Percentiles rank a stretch among this genome's conserved stretches.
These are phyloP conservation scores for Fonsecaea nubica DNA, from an alignment of 2,329 filamentous ascomycete species.

Conservation along the genomic window DNA sequence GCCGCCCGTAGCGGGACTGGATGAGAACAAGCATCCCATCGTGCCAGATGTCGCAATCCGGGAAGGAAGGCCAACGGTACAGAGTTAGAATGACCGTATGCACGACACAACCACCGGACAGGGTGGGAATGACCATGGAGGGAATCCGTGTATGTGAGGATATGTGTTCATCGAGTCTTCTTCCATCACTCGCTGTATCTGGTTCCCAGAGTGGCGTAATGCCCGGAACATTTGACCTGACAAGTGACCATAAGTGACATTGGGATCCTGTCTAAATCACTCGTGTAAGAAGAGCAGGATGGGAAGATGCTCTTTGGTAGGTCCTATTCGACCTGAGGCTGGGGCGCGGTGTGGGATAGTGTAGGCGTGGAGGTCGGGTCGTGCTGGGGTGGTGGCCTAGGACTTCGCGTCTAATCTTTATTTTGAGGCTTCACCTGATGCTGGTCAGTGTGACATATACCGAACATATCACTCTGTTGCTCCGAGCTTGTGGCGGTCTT, in stretches of 20 bases:
- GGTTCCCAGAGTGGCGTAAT: background rate
- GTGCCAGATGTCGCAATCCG: slow-evolving; percentile 26
- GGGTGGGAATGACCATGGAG: background rate
- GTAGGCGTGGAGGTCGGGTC: background rate
- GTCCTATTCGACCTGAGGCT: background rate
- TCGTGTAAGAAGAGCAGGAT: background rate
- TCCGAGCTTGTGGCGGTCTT: background rate
- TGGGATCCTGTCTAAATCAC: background rate
- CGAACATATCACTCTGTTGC: background rate
- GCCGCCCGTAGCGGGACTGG: slow-evolving; percentile 21
- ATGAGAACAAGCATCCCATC: slow-evolving; percentile 24
- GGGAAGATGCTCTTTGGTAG: too few species aligned
- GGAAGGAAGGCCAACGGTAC: slow-evolving; percentile 12
- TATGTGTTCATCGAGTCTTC: background rate
- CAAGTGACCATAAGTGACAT: background rate
- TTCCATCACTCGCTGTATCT: background rate
- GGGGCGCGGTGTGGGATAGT: background rate
- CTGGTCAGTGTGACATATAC: background rate
- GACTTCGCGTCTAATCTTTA: background rate
- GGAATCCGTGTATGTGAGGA: background rate
- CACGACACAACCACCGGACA: background rate
- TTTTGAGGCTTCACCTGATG: background rate
- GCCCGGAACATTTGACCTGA: background rate
- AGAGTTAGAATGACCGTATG: background rate
- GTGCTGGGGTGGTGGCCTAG: background rate